A percentile compares a stretch with the other conserved stretches of the same genome.
Conservation (phyloP, 2,329 filamentous ascomycete species). For the Cladosporium oxysporum region DNA sequence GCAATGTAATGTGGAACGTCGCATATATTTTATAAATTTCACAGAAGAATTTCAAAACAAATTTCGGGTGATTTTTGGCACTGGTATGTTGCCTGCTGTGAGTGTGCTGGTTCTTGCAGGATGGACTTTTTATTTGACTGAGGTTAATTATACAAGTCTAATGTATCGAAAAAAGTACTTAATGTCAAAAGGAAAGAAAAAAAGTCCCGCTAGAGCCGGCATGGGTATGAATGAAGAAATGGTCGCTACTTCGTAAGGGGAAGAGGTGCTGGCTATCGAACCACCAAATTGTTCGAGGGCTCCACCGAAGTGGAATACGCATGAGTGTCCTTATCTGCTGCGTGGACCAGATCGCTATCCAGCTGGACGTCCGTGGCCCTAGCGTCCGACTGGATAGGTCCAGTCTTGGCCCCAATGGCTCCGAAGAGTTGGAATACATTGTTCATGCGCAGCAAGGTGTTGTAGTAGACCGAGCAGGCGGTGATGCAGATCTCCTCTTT, state of each 20-base stretch:
- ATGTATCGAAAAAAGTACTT: no score
- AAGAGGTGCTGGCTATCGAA: not conserved
- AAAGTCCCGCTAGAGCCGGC: not conserved
- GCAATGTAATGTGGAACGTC: not conserved
- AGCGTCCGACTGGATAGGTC: not conserved
- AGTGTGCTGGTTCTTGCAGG: not conserved
- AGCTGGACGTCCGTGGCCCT: not conserved
- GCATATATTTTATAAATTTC: not conserved
- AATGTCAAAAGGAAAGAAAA: no score
- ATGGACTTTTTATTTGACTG: not conserved
- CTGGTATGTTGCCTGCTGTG: not conserved
- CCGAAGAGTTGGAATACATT: conserved; percentile 19
- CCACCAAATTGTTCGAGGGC: not conserved
- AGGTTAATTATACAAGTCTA: no score
- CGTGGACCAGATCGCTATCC: not conserved
- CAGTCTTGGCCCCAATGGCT: conserved; percentile 7
- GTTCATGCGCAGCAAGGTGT: conserved; percentile 15
- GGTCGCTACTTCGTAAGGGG: not conserved
- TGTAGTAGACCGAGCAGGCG: conserved; percentile 17
- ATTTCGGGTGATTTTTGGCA: not conserved
- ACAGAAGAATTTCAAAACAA: not conserved
- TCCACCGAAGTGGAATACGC: not conserved
- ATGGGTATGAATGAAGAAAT: not conserved
- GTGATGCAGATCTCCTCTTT: conserved; percentile 21
- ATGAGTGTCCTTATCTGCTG: not conserved